Percentiles rank a stretch among this genome's conserved stretches.
Conservation (phyloP, 441 rosid species). For the Eutrema salsugineum region DNA sequence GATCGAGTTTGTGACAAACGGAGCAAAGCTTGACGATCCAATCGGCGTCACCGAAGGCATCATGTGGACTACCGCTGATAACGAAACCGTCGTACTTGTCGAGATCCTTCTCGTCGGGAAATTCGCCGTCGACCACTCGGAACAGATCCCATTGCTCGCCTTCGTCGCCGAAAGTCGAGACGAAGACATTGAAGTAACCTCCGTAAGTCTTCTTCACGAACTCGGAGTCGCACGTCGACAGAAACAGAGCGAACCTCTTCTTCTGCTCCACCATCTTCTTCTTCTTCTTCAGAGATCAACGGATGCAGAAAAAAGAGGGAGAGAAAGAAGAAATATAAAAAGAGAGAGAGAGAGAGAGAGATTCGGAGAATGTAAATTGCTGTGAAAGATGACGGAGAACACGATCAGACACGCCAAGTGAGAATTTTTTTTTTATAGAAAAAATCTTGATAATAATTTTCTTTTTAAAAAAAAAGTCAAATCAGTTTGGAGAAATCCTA, state of each 20-base stretch:
- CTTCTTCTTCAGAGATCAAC: neutral
- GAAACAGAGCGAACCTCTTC: constrained; percentile 57
- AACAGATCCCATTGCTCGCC: constrained; percentile 77
- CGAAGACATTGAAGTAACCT: constrained; percentile 75
- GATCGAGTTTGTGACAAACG: constrained; percentile 49
- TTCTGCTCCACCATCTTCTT: constrained; percentile 11
- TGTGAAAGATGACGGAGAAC: neutral
- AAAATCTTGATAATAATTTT: no score
- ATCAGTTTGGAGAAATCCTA: neutral
- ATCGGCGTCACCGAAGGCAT: constrained; percentile 67
- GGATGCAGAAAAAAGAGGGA: neutral
- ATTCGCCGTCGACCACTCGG: constrained; percentile 74
- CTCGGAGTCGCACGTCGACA: constrained; percentile 66
- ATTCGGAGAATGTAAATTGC: neutral
- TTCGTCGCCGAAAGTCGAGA: constrained; percentile 56
- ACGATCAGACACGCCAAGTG: constrained; percentile 11
- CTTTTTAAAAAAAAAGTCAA: neutral
- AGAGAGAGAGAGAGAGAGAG: neutral
- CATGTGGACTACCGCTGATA: constrained; percentile 73
- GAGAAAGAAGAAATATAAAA: no score
- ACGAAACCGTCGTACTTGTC: constrained; percentile 70
- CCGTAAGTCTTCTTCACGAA: constrained; percentile 65
- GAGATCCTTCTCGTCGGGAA: constrained; percentile 62
- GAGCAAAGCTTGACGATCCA: constrained; percentile 77
- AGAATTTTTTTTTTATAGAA: neutral